Evolutionary conservation across 306 rosid species (phyloP), one percentile per base, ranked within the genome.

Genomic region (Adenanthera pavonina): DNA sequence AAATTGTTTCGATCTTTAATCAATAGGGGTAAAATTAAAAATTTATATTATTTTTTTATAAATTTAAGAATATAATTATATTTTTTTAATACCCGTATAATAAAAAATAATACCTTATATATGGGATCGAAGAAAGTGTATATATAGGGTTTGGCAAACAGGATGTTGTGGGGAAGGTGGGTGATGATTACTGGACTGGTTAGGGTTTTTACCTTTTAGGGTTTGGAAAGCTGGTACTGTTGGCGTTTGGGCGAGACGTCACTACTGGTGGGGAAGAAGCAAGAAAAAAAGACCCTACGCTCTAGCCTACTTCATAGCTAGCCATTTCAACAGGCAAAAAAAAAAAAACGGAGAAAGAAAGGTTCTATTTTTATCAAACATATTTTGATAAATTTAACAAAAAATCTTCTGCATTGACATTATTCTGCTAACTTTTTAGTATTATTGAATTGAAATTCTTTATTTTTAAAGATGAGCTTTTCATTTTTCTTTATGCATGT

Each of bases 201-300:
- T 67, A 67, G 72, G 49, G 49, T 40, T 40, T 67, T 40, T 67
- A 8, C 72, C 9, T 41, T 77, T 60, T 65, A 68, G 76, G 36
- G 76, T 47, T 74, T 80, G 74, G 80, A 77, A 62, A 34, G 62
- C 5, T 38, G 15, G 62, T 8, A 25, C 15, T 38, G 75, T 81
- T 80, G 70, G 83, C 86, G 85, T 73, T 84, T 54, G 66, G 36
- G 85, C 69, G 75, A 25, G 83, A 86, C 88, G 87, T 86, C 87
- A 86, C 73, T 17, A 56, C 68, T 76, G 66, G 66, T 41, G 79
- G 75, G 74, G 59, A 20, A n/a, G 35, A 8, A 43, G 4, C 36
- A 25, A 25, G 30, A 43, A n/a, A n/a, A n/a, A 35, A 20, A 59
- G 70, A 71, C 72, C 75, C 81, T 70, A 72, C 74, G 6, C 74